phyloP scores from a whole-genome alignment of 2,329 filamentous ascomycete genomes.

The Tolypocladium pustulatum region DNA sequence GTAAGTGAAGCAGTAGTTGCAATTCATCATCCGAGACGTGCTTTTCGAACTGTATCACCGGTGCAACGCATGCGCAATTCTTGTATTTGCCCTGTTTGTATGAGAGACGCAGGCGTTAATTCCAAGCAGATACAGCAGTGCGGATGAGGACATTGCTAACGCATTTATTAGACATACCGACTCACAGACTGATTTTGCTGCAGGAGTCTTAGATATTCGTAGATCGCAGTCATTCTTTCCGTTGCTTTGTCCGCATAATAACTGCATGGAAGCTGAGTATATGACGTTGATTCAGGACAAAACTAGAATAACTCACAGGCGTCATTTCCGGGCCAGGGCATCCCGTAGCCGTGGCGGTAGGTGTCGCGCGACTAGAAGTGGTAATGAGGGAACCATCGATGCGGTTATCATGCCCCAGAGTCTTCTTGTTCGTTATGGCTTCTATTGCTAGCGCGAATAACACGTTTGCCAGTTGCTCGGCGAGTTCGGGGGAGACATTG shows the following conservation, averaged over 20 bases:
- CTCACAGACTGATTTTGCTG: not conserved
- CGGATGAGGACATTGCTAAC: not conserved
- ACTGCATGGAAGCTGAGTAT: not conserved
- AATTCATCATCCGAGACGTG: not conserved
- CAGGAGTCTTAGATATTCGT: not conserved
- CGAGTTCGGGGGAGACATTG: not conserved
- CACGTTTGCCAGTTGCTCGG: not conserved
- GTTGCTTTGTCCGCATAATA: not conserved
- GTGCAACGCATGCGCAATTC: not conserved
- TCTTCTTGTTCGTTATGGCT: not conserved
- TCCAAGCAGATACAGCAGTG: not conserved
- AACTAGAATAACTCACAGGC: not conserved
- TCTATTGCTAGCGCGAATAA: not conserved
- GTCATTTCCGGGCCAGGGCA: not conserved
- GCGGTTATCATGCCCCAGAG: not conserved
- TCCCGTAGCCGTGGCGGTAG: not conserved
- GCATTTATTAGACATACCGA: not conserved
- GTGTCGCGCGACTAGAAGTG: not conserved
- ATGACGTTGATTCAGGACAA: too few relatives aligned
- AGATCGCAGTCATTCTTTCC: not conserved
- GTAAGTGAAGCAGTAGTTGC: not conserved
- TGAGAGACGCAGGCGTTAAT: not conserved
- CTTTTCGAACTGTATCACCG: not conserved
- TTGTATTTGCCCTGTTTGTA: not conserved
- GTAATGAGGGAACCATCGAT: not conserved